Evolutionary conservation across 2,329 filamentous ascomycete species (phyloP).

Genomic region (Colletotrichum musicola): DNA sequence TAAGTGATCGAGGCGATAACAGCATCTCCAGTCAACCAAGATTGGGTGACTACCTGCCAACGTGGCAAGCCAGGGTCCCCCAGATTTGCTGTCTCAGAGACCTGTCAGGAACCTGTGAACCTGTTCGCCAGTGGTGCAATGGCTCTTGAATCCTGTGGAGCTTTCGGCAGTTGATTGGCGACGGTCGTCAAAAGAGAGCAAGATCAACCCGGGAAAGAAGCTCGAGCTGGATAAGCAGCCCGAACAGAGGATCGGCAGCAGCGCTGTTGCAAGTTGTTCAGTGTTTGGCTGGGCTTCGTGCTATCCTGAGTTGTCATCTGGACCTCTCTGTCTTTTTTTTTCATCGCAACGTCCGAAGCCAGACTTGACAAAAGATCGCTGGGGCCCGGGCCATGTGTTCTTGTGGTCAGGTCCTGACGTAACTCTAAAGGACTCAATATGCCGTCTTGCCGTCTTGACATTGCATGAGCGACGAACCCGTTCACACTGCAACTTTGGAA

Average conservation of each 20-base stretch:
- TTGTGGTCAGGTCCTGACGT: slow-evolving; percentile 14
- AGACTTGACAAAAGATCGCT: background rate
- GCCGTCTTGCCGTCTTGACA: background rate
- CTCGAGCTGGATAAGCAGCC: background rate
- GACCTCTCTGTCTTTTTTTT: background rate
- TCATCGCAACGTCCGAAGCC: background rate
- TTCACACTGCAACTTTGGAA: slow-evolving; percentile 4
- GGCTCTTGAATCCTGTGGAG: slow-evolving; percentile 4
- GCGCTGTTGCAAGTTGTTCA: background rate
- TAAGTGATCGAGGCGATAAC: too few species aligned
- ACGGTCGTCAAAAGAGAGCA: background rate
- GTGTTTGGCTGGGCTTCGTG: slow-evolving; percentile 13
- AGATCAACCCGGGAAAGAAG: background rate
- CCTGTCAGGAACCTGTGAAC: slow-evolving; percentile 15
- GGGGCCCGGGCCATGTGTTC: slow-evolving; percentile 25
- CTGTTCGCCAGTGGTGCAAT: background rate
- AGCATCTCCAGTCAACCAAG: background rate
- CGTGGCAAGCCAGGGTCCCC: slow-evolving; percentile 8
- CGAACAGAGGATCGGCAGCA: background rate
- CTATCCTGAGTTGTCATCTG: background rate
- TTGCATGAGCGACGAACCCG: background rate
- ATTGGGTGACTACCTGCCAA: background rate
- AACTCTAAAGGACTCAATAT: slow-evolving; percentile 18
- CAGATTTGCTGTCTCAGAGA: slow-evolving; percentile 9
- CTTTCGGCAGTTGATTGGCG: slow-evolving; percentile 15